Base-by-base conservation (phyloP, 179 eudicot species). In the Corrigiola litoralis region DNA sequence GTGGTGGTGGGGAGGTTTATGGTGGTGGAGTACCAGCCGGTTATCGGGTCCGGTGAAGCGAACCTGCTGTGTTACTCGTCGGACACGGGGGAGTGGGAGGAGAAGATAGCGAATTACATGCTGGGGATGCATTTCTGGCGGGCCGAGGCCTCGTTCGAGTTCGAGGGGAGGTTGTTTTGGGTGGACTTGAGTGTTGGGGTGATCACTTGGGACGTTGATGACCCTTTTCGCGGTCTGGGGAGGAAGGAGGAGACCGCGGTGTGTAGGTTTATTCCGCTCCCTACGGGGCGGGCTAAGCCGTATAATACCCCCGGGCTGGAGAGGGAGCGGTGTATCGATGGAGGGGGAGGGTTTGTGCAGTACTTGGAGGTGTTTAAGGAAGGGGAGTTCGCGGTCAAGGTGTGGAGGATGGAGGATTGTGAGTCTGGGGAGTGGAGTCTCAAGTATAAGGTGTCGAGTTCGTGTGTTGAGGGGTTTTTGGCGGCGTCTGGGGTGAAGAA, bases 401-500 rank as follows among this genome's bases (percentile, higher is more conserved):
- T 45, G 41, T 63, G 67, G 66, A 62, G 66, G 55, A 14, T 62
- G 17, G 10, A 17, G 11, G n/a, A 45, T 62, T 45, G 29, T 18
- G 42, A 33, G 31, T 34, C 24, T 46, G 54, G 54, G 1, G 6
- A 46, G 2, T 62, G 66, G 67, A 23, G 53, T 2, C 47, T 63
- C 20, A 33, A 10, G 56, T 33, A 33, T 47, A 48, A 47, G 12
- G 20, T 62, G 3, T 31, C 44, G 12, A 41, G 53, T 21, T 27
- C 12, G 17, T 3, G 25, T 38, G 33, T 58, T 14, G 48, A 38
- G 9, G 38, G 46, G 28, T 10, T 8, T 10, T 33, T 56, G 3
- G 5, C 24, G 3, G 5, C 24, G 2, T 18, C n/a, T 56, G 44
- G 11, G 47, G 5, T 17, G 4, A 17, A 11, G 9, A 23, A 27